Conservation (phyloP, 2,329 filamentous ascomycete genomes). For the Coleophoma eucalyptorum region DNA sequence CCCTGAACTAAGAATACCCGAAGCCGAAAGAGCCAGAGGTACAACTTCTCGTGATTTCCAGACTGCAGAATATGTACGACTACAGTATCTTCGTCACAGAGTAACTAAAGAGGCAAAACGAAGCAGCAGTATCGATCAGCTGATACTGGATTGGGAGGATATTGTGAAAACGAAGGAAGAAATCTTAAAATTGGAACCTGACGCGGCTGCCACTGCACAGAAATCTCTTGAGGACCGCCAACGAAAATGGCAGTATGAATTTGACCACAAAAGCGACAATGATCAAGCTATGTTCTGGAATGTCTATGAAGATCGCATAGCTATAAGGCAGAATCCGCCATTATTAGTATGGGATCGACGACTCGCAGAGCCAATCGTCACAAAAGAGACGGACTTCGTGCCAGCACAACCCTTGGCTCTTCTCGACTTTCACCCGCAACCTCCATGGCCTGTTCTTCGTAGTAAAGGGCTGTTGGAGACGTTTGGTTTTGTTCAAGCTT, state of each 20-base stretch:
- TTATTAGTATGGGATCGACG: conserved; percentile 67
- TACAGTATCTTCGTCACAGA: conserved; percentile 1
- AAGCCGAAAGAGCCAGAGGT: too few species aligned
- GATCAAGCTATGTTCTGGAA: conserved; percentile 32
- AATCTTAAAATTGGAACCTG: background rate
- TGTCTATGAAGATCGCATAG: conserved; percentile 49
- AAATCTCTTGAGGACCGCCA: conserved; percentile 14
- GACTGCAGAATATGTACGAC: background rate
- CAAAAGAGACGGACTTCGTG: conserved; percentile 59
- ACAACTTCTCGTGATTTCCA: background rate
- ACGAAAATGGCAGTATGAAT: conserved; percentile 15
- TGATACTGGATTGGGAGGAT: conserved; percentile 5
- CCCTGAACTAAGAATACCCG: too few species aligned
- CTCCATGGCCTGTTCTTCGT: conserved; percentile 43
- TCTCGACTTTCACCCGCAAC: conserved; percentile 63
- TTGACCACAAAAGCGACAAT: conserved; percentile 18
- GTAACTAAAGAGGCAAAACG: background rate
- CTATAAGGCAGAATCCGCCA: conserved; percentile 45
- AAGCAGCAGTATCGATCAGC: background rate
- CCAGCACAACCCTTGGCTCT: conserved; percentile 56
- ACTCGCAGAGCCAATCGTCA: conserved; percentile 63
- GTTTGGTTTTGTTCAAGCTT: conserved; percentile 50
- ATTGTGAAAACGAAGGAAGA: conserved; percentile 8
- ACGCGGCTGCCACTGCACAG: conserved; percentile 14
- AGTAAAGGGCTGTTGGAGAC: background rate